phyloP scores from a whole-genome alignment of 1,284 basidiomycete species.

The Moesziomyces sp. region DNA sequence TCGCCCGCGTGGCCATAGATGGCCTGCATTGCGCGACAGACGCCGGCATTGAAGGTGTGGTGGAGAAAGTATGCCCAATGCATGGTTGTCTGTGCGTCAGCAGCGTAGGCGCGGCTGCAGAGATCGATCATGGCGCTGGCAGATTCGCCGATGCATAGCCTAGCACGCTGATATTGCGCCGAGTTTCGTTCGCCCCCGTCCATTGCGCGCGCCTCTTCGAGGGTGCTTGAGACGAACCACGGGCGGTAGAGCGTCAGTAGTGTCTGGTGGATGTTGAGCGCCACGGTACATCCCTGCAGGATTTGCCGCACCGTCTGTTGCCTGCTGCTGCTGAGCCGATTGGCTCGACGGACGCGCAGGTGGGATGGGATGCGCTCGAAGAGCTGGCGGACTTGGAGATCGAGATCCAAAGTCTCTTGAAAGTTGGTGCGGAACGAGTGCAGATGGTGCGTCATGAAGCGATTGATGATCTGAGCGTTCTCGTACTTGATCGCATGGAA shows the following conservation, averaged over 20 bases:
- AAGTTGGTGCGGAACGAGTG: constrained; percentile 7
- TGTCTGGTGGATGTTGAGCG: constrained; percentile 21
- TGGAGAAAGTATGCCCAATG: constrained; percentile 16
- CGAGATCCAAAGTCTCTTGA: constrained; percentile 8
- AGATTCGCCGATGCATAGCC: constrained; percentile 13
- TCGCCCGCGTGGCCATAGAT: constrained; percentile 10
- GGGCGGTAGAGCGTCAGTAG: constrained; percentile 26
- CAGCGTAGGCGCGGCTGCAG: constrained; percentile 4
- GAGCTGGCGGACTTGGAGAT: constrained; percentile 6
- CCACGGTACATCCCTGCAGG: constrained; percentile 13
- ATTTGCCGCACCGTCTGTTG: constrained; percentile 7
- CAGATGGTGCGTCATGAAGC: constrained; percentile 12
- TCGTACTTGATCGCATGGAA: constrained; percentile 15
- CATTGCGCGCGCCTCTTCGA: constrained; percentile 2
- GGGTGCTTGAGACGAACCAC: constrained; percentile 16
- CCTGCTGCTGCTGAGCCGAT: constrained; percentile 3
- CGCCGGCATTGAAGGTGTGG: constrained; percentile 21
- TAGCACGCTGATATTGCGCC: constrained; percentile 9
- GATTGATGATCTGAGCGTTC: constrained; percentile 17
- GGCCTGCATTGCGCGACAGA: constrained; percentile 16
- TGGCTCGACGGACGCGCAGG: constrained; percentile 7
- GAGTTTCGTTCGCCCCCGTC: not conserved
- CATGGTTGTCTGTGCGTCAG: constrained; percentile 7
- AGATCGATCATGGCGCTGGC: constrained; percentile 20
- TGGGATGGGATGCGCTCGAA: constrained; percentile 10